Evolutionary conservation across 352 stramenopile genomes (phyloP).

Genomic region (Phytophthora capsici): DNA sequence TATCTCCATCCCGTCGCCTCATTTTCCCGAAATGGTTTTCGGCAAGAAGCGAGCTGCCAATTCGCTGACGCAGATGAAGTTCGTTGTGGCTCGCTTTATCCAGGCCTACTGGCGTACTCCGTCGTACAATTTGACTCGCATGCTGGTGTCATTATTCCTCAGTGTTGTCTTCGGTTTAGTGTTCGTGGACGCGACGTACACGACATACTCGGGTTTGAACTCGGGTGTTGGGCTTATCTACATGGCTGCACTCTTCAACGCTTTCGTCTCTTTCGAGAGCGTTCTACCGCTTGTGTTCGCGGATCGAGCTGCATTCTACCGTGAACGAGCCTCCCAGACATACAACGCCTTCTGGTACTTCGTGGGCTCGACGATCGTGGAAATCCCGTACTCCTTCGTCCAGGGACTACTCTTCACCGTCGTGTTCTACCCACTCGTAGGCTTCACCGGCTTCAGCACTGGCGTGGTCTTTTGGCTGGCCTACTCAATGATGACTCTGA

Average conservation of each 20-base stretch:
- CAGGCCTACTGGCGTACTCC: slow-evolving; percentile 55
- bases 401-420: slow-evolving; percentile 47
- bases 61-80: slow-evolving; percentile 37
- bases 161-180: slow-evolving; percentile 42
- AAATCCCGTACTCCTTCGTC: slow-evolving; percentile 52
- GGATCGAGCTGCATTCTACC: slow-evolving; percentile 75
- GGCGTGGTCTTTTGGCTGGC: slow-evolving; percentile 39
- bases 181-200: slow-evolving; percentile 45
- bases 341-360: slow-evolving; percentile 76
- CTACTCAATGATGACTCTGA: slow-evolving; percentile 38
- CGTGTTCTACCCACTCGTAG: slow-evolving; percentile 39
- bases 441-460: slow-evolving; percentile 26
- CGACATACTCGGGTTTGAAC: slow-evolving; percentile 42
- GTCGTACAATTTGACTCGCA: slow-evolving; percentile 78
- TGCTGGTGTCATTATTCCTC: slow-evolving; percentile 69
- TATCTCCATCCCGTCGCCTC: slow-evolving; percentile 31
- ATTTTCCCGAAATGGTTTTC: slow-evolving; percentile 37
- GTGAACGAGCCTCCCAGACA: slow-evolving; percentile 82
- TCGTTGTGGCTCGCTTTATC: slow-evolving; percentile 37
- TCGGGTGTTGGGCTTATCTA: slow-evolving; percentile 80
- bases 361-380: slow-evolving; percentile 50
- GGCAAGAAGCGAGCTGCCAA: slow-evolving; percentile 35
- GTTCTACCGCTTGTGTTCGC: slow-evolving; percentile 75
- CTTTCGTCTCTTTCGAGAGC: slow-evolving; percentile 78
- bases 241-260: slow-evolving; percentile 78